Conservation (phyloP, 1,284 basidiomycete species). For the Polyporus tsugae region DNA sequence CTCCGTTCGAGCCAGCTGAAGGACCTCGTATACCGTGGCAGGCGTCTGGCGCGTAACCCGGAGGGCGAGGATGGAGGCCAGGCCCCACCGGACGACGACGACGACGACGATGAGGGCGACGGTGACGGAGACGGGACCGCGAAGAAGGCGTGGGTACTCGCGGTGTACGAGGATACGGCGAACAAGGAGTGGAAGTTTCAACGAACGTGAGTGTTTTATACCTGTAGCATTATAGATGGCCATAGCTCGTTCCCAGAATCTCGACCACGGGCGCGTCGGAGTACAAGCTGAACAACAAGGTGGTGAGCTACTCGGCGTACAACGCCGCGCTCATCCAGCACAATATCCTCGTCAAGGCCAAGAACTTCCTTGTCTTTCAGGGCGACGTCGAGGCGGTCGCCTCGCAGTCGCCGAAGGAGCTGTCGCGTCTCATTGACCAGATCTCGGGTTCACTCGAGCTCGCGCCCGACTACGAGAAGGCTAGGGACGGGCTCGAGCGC, state of each 20-base stretch:
- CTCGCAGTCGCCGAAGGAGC: conserved; percentile 91
- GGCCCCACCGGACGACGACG: conserved; percentile 53
- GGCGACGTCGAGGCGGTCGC: conserved; percentile 99
- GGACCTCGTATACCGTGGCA: conserved; percentile 94
- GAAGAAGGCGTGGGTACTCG: conserved; percentile 94
- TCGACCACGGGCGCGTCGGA: conserved; percentile 87
- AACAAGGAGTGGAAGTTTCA: conserved; percentile 91
- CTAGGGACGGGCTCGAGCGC: conserved; percentile 86
- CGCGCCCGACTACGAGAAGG: conserved; percentile 88
- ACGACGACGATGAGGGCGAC: conserved; percentile 54
- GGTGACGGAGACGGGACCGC: conserved; percentile 83
- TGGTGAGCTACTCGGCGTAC: conserved; percentile 87
- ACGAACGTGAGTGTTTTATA: conserved; percentile 75
- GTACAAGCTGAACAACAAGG: conserved; percentile 84
- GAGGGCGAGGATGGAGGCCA: conserved; percentile 59
- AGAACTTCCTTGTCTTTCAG: conserved; percentile 99
- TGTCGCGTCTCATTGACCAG: conserved; percentile 93
- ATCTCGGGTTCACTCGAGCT: conserved; percentile 95
- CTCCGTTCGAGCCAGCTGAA: conserved; percentile 93
- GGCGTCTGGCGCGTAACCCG: conserved; percentile 71
- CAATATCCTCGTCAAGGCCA: conserved; percentile 98
- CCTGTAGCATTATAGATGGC: not conserved
- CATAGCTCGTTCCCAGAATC: conserved; percentile 60
- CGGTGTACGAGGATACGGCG: conserved; percentile 83
- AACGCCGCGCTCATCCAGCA: conserved; percentile 86